Evolutionary conservation across 2,329 filamentous ascomycete species (phyloP), one percentile per base, ranked within the genome.

Genomic region (Delphinella strobiligena): DNA sequence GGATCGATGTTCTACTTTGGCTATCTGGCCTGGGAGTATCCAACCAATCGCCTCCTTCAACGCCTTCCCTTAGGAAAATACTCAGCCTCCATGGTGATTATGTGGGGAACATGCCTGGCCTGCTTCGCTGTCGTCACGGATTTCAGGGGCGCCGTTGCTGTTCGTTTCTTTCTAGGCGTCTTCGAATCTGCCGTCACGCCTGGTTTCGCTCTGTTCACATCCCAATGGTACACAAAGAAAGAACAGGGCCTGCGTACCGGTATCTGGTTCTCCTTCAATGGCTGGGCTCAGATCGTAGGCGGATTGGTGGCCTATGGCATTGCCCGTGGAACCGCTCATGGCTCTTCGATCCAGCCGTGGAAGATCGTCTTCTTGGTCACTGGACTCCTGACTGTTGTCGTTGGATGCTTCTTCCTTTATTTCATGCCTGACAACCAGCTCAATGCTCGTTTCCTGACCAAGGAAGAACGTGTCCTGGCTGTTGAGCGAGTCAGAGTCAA

Each of bases 401-500:
- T 65, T 9, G 66, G 66, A 2, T 36, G 66, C 1, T 44, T 66
- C 1, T 67, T 68, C 43, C 45, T 68, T 1, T 68, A 61, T 48
- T 49, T 59, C 4, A 56, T 69, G n/a, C 74, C 74, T 0, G 75
- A 78, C 49, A 77, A 66, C 46, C 74, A 77, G 46, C 54, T 78
- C 34, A 77, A 78, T 37, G 72, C 72, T 12, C 63, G 70, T 2
- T 78, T 71, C 68, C 50, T 91, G 18, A 80, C 64, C 5, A 71
- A 79, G 38, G 67, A 75, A 34, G 83, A 89, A 47, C 74, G 75
- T 10, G 55, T 76, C 0, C 67, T 85, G 31, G 80, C 79, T 0
- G 64, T 87, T 18, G 82, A 85, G 46, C 70, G 83, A 0, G 74
- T 89, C 4, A 69, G 82, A 0, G 68, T 75, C 16, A 89, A 89